Percentiles rank a stretch among this genome's conserved stretches.
Evolutionary conservation across 805 yeast genomes (phyloP).

Genomic region (Wickerhamomyces rabaulensis): DNA sequence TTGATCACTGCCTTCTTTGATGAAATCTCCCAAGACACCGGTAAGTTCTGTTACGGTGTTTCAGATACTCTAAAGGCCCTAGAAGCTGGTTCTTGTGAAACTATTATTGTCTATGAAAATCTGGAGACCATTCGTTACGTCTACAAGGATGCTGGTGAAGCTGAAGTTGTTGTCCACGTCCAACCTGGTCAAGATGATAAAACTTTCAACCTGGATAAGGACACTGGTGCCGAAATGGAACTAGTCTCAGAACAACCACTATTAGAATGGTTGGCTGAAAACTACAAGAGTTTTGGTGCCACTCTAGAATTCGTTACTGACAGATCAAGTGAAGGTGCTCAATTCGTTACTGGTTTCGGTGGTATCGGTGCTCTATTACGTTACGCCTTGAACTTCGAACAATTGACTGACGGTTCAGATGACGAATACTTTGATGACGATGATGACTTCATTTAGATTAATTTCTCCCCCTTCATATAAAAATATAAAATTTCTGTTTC

Average conservation of each 20-base stretch:
- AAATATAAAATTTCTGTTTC: background rate
- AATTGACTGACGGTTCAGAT: slow-evolving; percentile 86
- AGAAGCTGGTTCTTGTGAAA: slow-evolving; percentile 95
- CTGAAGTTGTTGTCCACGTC: slow-evolving; percentile 66
- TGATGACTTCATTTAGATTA: slow-evolving; percentile 24
- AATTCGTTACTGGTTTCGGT: slow-evolving; percentile 96
- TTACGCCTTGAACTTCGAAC: slow-evolving; percentile 96
- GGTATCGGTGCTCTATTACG: slow-evolving; percentile 97
- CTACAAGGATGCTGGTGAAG: slow-evolving; percentile 77
- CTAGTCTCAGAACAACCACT: slow-evolving; percentile 76
- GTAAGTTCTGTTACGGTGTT: slow-evolving; percentile 96
- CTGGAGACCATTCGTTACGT: slow-evolving; percentile 80
- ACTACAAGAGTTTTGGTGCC: slow-evolving; percentile 92
- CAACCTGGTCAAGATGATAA: slow-evolving; percentile 71
- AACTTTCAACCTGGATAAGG: slow-evolving; percentile 71
- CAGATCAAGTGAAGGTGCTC: slow-evolving; percentile 97
- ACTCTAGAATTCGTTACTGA: slow-evolving; percentile 94
- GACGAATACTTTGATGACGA: slow-evolving; percentile 75
- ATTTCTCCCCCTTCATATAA: background rate
- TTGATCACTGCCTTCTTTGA: slow-evolving; percentile 88
- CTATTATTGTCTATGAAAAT: slow-evolving; percentile 87
- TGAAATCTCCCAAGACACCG: slow-evolving; percentile 96
- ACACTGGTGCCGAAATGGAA: slow-evolving; percentile 91
- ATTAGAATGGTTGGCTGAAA: slow-evolving; percentile 97
- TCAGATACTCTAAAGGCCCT: slow-evolving; percentile 95